Evolutionary conservation across 805 yeast genomes (phyloP).

Genomic region (Metschnikowia santaceciliae): DNA sequence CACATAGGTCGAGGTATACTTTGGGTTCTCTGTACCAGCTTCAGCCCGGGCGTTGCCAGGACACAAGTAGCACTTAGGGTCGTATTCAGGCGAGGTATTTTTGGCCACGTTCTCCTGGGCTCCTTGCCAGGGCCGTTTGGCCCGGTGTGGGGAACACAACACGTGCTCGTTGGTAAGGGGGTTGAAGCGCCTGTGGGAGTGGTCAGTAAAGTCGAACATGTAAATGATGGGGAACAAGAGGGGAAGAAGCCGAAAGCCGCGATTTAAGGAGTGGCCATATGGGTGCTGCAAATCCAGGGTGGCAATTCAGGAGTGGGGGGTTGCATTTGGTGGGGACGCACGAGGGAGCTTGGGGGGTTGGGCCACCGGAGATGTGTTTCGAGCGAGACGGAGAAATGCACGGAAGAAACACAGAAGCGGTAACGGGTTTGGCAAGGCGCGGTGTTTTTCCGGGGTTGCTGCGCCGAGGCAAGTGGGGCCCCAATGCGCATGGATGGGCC

Average conservation of each 20-base stretch:
- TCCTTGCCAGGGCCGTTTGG: slow-evolving; percentile 81
- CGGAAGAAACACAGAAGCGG: slow-evolving; percentile 1
- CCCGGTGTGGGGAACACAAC: slow-evolving; percentile 70
- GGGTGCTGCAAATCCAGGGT: no score
- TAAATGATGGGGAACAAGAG: neutral
- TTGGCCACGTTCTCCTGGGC: slow-evolving; percentile 51
- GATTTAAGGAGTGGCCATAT: neutral
- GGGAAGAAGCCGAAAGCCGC: neutral
- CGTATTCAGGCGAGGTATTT: slow-evolving; percentile 49
- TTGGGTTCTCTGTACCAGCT: slow-evolving; percentile 51
- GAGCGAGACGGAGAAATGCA: neutral
- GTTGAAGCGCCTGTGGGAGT: slow-evolving; percentile 66
- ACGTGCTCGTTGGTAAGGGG: slow-evolving; percentile 69
- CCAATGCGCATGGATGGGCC: neutral
- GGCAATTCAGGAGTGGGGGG: neutral
- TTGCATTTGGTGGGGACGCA: neutral
- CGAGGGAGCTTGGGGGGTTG: neutral
- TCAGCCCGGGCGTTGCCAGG: slow-evolving; percentile 67
- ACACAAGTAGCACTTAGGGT: slow-evolving; percentile 65
- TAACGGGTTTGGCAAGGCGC: neutral
- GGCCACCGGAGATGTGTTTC: neutral
- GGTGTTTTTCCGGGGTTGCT: slow-evolving; percentile 4
- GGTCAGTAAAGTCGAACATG: slow-evolving; percentile 47
- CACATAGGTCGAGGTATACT: slow-evolving; percentile 53
- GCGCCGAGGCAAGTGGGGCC: neutral